phyloP scores from a whole-genome alignment of 345 rosid species.

The Murraya koenigii region DNA sequence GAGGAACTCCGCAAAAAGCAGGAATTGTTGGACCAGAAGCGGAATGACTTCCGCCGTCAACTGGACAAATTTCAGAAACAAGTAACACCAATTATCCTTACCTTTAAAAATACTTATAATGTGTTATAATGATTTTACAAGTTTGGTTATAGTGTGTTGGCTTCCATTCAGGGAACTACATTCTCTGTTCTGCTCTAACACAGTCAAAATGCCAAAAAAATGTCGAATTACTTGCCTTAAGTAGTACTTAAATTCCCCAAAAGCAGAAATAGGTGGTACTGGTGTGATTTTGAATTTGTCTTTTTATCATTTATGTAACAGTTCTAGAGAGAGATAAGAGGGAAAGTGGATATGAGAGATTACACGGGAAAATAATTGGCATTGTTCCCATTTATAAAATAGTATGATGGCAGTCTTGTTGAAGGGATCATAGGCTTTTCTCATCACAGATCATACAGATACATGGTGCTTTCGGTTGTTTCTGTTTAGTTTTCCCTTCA shows the following conservation, averaged over 20 bases:
- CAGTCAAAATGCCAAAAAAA: neutral
- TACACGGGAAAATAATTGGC: neutral
- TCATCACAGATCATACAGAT: neutral
- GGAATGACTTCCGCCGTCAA: conserved; percentile 68
- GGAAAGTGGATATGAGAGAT: neutral
- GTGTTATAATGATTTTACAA: neutral
- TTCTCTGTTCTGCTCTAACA: conserved; percentile 7
- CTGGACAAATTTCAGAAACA: conserved; percentile 75
- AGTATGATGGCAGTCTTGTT: neutral
- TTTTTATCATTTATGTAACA: neutral
- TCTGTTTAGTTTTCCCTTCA: neutral
- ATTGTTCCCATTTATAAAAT: neutral
- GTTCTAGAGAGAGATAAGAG: neutral
- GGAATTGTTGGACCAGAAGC: conserved; percentile 85
- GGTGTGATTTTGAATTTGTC: neutral
- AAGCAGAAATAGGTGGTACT: neutral
- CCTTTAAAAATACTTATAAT: neutral
- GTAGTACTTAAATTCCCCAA: neutral
- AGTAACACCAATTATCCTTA: conserved; percentile 30
- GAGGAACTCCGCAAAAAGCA: conserved; percentile 88
- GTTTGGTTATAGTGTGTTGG: neutral
- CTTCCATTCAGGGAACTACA: neutral
- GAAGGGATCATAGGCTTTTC: neutral
- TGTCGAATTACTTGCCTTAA: neutral
- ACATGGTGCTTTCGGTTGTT: neutral